These are phyloP conservation scores for Alternaria burnsii DNA, from an alignment of 2,329 filamentous ascomycete species.

Conservation along the genomic window DNA sequence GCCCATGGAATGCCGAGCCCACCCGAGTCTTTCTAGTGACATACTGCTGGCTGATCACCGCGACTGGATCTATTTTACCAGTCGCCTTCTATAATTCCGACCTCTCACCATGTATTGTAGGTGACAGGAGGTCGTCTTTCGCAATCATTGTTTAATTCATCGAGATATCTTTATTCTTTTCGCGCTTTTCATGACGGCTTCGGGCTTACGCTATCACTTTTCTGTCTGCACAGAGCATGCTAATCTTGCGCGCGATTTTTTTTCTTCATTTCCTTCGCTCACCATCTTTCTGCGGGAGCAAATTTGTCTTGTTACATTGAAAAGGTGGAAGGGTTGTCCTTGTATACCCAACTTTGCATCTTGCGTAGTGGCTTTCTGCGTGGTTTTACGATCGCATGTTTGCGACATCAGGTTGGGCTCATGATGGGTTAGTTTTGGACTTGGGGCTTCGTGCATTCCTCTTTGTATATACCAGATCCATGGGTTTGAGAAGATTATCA, in stretches of 20 bases:
- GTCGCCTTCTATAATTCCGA: conserved; percentile 5
- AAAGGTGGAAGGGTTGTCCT: conserved; percentile 34
- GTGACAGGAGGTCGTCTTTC: not conserved
- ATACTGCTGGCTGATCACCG: not conserved
- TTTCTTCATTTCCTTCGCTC: conserved; percentile 1
- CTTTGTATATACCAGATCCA: conserved; percentile 32
- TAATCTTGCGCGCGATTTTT: not conserved
- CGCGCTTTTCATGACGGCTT: not conserved
- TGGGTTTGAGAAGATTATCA: not conserved
- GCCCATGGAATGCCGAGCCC: conserved; percentile 82
- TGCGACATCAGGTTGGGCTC: conserved; percentile 6
- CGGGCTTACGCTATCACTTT: not conserved
- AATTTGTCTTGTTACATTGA: conserved; percentile 23
- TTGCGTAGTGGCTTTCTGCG: conserved; percentile 18
- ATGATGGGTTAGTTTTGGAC: conserved; percentile 3
- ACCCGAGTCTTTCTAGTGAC: conserved; percentile 68
- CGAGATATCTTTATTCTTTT: conserved; percentile 14
- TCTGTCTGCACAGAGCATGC: not conserved
- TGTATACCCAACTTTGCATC: conserved; percentile 48
- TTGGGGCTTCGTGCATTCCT: conserved; percentile 21
- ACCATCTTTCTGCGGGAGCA: conserved; percentile 9
- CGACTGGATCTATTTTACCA: not conserved
- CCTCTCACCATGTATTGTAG: conserved; percentile 4
- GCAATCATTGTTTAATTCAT: conserved; percentile 23
- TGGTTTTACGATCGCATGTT: not conserved